Conservation (phyloP, 768 basidiomycete species). For the Boletus sp. region DNA sequence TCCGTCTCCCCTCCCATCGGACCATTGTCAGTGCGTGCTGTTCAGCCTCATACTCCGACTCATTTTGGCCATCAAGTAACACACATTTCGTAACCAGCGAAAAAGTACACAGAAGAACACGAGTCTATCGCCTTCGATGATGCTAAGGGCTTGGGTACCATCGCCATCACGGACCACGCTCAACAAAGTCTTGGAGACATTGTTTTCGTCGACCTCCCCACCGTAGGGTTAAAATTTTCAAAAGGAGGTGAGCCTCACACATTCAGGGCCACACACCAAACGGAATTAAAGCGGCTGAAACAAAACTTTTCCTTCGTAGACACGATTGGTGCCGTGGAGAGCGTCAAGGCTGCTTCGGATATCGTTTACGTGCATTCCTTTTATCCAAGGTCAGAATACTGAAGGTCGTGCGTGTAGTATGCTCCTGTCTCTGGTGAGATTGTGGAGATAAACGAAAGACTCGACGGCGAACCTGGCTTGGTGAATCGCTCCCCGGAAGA, state of each 20-base stretch:
- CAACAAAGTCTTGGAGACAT: slow-evolving; percentile 92
- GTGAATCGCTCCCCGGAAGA: slow-evolving; percentile 87
- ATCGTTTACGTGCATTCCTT: slow-evolving; percentile 54
- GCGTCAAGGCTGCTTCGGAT: slow-evolving; percentile 95
- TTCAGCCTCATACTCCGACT: neutral
- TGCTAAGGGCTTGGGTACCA: slow-evolving; percentile 68
- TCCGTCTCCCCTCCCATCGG: slow-evolving; percentile 14
- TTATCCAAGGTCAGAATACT: slow-evolving; percentile 8
- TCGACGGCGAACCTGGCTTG: slow-evolving; percentile 69
- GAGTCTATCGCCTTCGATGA: slow-evolving; percentile 84
- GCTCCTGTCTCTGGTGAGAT: slow-evolving; percentile 89
- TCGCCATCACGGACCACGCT: slow-evolving; percentile 90
- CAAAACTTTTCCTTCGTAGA: slow-evolving; percentile 41
- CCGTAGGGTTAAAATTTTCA: slow-evolving; percentile 54
- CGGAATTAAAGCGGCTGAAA: slow-evolving; percentile 7
- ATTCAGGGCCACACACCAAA: neutral
- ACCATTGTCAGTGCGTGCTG: slow-evolving; percentile 27
- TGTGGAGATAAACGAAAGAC: slow-evolving; percentile 70
- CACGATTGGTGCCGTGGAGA: slow-evolving; percentile 89
- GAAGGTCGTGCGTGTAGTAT: slow-evolving; percentile 49
- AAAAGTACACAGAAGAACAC: slow-evolving; percentile 54
- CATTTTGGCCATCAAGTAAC: neutral
- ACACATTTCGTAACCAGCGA: neutral
- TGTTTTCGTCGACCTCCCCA: slow-evolving; percentile 92
- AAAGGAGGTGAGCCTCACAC: slow-evolving; percentile 65